A percentile compares a stretch with the other conserved stretches of the same genome.
Evolutionary conservation across 1,139 yeast genomes (phyloP).

Genomic region (Hansenula sp.): DNA sequence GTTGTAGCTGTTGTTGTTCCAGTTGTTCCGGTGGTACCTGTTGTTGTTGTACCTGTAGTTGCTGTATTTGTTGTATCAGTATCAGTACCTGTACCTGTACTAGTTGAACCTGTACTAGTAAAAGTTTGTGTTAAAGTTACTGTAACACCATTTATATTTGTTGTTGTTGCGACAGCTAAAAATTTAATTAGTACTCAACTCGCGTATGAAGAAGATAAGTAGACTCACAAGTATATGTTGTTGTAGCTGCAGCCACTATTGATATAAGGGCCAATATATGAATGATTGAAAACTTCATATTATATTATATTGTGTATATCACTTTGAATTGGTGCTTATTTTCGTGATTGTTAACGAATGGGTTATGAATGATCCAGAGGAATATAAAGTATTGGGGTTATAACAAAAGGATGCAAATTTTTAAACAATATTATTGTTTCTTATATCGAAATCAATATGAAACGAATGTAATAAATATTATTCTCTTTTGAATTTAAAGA

Average conservation of each 20-base stretch:
- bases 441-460: too few species aligned
- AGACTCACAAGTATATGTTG: slow-evolving; percentile 3
- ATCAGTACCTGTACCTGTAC: slow-evolving; percentile 7
- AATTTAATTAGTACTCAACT: slow-evolving; percentile 12
- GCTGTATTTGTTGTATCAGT: slow-evolving; percentile 4
- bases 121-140: slow-evolving; percentile 24
- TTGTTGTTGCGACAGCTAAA: slow-evolving; percentile 25
- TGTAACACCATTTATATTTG: slow-evolving; percentile 20
- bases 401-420: too few species aligned
- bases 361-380: too few species aligned
- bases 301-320: background rate
- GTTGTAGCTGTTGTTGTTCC: slow-evolving; percentile 13
- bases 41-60: slow-evolving; percentile 6
- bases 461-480: too few species aligned
- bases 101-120: slow-evolving; percentile 6
- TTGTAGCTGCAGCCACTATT: slow-evolving; percentile 1
- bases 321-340: background rate
- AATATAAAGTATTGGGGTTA: too few species aligned
- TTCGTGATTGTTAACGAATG: background rate
- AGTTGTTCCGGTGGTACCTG: slow-evolving; percentile 5
- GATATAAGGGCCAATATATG: background rate
- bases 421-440: too few species aligned
- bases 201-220: too few species aligned
- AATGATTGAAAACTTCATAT: background rate
- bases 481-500: too few species aligned